Base-by-base conservation (phyloP, 2,329 filamentous ascomycete species). In the Stylonectria norvegica region DNA sequence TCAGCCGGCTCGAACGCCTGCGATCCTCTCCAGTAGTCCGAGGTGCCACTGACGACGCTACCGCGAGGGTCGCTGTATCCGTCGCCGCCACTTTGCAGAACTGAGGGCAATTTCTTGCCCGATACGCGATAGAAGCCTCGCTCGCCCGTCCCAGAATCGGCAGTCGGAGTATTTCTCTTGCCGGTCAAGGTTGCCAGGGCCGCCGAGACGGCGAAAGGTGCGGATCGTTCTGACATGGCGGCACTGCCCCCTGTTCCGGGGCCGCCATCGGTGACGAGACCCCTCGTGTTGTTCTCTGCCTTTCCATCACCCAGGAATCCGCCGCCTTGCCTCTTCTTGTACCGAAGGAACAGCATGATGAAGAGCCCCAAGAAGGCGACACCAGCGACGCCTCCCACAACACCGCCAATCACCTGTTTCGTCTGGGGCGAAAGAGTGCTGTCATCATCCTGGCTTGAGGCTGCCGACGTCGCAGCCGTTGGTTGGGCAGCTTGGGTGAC, bases 71-170 rank as follows among this genome's bases (percentile, higher is more conserved):
- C 78, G 15, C 71, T 71, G 60, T 79, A 84, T 2, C 81, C 81
- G 55, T 84, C 80, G 5, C 80, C 81, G 11, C 81, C 80, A 33
- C 69, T 70, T 43, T 78, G 70, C 25, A 85, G 62, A 8, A 84
- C 80, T 2, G 81, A 79, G 4, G 78, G 76, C 41, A 85, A 59
- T 54, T 84, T 85, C 53, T 74, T 73, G 45, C 81, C 81, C 5
- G 81, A 81, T 2, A 85, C 75, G 20, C 79, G 76, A 47, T 82
- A 76, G 58, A 85, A 85, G 1, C 79, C 77, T 45, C 70, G 67
- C 55, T 84, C 79, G 19, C 67, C 70, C 17, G 58, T 61, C 23
- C 67, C 66, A 12, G 55, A 56, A 34, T 48, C 48, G 36, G 60
- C 47, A 35, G 47, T 46, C 20, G 40, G 45, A 16, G 38, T 37